A percentile compares a stretch with the other conserved stretches of the same genome.
Evolutionary conservation across 2,329 filamentous ascomycete species (phyloP).

Genomic region (Fusarium sp.): DNA sequence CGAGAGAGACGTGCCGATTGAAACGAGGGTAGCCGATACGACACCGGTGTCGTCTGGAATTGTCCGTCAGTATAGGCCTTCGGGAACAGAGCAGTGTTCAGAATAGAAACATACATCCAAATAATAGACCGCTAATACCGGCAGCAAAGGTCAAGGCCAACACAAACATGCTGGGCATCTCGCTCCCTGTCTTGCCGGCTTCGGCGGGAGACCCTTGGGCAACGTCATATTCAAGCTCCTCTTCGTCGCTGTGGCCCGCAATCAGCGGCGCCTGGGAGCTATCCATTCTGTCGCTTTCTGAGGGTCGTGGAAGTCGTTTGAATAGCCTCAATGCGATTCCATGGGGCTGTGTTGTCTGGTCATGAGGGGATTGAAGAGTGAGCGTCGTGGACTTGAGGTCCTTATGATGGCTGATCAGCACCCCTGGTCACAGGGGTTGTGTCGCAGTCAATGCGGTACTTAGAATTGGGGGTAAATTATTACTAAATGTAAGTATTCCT

Average conservation of each 20-base stretch:
- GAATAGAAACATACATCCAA: conserved; percentile 70
- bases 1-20: conserved; percentile 72
- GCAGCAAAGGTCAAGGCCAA: conserved; percentile 75
- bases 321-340: conserved; percentile 21
- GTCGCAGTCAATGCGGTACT: conserved; percentile 16
- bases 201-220: conserved; percentile 45
- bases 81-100: background rate
- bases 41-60: conserved; percentile 75
- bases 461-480: background rate
- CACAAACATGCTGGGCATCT: conserved; percentile 66
- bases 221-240: conserved; percentile 53
- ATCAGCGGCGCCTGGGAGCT: conserved; percentile 59
- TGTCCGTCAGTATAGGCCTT: conserved; percentile 14
- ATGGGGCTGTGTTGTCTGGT: conserved; percentile 33
- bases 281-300: conserved; percentile 51
- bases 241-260: conserved; percentile 50
- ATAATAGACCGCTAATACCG: conserved; percentile 76
- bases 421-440: conserved; percentile 45
- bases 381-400: conserved; percentile 19
- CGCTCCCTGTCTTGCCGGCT: conserved; percentile 49
- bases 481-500: conserved; percentile 19
- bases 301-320: conserved; percentile 1
- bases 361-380: conserved; percentile 23
- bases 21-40: conserved; percentile 77
- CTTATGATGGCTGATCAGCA: conserved; percentile 46